Conservation (phyloP, 495 filamentous ascomycete genomes). For the Usnea hakonensis region DNA sequence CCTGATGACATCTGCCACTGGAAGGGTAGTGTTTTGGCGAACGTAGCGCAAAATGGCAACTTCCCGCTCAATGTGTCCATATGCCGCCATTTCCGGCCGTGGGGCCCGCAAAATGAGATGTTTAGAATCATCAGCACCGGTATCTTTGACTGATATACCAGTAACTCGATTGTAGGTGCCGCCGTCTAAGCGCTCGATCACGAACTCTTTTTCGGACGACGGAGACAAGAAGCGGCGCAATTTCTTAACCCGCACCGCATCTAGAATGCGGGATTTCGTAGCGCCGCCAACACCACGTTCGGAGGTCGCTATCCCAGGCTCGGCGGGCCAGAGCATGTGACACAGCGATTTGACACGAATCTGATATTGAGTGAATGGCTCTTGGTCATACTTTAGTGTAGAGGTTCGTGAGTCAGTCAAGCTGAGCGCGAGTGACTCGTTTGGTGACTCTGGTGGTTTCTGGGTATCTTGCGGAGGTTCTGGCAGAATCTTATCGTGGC, state of each 20-base stretch:
- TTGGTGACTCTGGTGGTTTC: neutral
- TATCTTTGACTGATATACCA: neutral
- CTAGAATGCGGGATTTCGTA: neutral
- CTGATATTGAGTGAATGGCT: neutral
- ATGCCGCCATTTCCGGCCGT: neutral
- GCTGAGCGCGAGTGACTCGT: neutral
- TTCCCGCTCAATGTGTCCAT: conserved; percentile 32
- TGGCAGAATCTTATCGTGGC: neutral
- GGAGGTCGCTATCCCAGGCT: neutral
- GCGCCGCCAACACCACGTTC: neutral
- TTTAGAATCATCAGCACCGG: neutral
- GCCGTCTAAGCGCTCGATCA: neutral
- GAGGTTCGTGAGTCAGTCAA: neutral
- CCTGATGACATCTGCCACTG: conserved; percentile 38
- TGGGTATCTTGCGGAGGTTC: neutral
- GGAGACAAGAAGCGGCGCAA: neutral
- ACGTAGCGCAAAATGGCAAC: conserved; percentile 43
- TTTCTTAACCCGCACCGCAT: neutral
- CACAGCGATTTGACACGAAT: neutral
- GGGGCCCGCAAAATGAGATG: conserved; percentile 1
- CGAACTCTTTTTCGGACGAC: neutral
- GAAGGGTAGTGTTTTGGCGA: conserved; percentile 35
- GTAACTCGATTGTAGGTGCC: neutral
- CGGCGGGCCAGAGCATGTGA: neutral
- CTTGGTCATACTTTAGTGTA: neutral